A percentile compares a stretch with the other conserved stretches of the same genome.
These are phyloP conservation scores for Mycena olivaceomarginata DNA, from an alignment of 768 basidiomycete species.

Conservation along the genomic window DNA sequence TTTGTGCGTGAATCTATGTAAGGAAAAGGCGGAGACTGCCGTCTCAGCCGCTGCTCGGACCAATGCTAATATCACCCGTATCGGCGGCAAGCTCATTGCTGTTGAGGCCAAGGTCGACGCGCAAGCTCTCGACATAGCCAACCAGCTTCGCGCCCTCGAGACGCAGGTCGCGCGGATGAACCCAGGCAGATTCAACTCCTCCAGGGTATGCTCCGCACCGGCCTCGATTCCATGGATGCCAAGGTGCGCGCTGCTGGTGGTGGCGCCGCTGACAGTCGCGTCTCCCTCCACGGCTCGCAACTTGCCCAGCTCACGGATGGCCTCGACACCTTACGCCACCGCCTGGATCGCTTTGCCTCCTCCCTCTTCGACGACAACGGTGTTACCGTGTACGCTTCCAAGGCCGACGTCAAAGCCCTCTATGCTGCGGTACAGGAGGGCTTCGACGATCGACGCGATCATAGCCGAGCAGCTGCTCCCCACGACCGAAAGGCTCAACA, in stretches of 20 bases:
- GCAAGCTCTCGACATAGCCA: neutral
- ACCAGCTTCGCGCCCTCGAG: neutral
- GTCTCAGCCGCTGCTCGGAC: neutral
- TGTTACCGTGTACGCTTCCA: neutral
- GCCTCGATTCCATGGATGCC: neutral
- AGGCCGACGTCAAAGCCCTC: neutral
- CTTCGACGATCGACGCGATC: neutral
- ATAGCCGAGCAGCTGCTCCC: conserved; percentile 1
- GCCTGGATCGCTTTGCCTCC: neutral
- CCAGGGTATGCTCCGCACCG: neutral
- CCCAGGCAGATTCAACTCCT: neutral
- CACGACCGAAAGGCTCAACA: too few relatives aligned
- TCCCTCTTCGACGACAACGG: neutral
- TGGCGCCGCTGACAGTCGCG: neutral
- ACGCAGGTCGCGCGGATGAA: neutral
- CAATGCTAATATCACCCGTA: conserved; percentile 6
- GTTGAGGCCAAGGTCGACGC: neutral
- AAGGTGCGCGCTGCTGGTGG: too few relatives aligned
- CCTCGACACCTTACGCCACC: neutral
- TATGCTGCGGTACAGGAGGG: neutral
- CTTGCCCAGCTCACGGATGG: neutral
- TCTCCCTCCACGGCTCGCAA: conserved; percentile 6
- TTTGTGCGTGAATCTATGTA: too few relatives aligned
- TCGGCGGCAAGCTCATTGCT: conserved; percentile 12
- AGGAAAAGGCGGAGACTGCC: too few relatives aligned